Conservation (phyloP, 2,329 filamentous ascomycete species). For the Alternaria infectoria region DNA sequence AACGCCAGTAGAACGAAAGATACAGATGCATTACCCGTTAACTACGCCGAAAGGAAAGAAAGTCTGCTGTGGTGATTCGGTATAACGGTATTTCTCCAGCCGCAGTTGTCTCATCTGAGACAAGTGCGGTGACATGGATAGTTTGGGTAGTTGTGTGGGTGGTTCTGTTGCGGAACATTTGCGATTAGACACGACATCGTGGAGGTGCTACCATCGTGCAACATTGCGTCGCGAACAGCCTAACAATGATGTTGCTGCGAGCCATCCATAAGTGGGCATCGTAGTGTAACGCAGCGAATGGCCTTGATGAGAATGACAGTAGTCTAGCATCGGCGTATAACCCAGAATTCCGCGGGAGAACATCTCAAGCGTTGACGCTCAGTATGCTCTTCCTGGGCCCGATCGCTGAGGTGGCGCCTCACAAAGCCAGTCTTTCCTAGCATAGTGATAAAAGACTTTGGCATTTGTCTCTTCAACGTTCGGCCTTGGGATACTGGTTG, state of each 20-base stretch:
- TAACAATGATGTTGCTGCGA: background rate
- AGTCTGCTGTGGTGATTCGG: background rate
- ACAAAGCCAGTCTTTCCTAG: constrained; percentile 3
- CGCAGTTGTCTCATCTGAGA: background rate
- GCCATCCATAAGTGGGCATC: background rate
- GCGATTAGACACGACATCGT: background rate
- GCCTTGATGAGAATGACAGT: background rate
- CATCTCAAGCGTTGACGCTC: background rate
- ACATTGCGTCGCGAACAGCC: background rate
- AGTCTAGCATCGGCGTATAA: background rate
- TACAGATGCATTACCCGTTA: background rate
- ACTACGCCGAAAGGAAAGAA: background rate
- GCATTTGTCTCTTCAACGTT: constrained; percentile 46
- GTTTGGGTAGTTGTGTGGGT: background rate
- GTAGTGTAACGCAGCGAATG: background rate
- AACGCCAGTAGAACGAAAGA: background rate
- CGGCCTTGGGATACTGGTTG: constrained; percentile 53
- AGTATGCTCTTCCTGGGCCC: background rate
- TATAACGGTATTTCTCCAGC: background rate
- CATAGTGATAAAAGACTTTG: constrained; percentile 8
- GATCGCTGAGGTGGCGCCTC: background rate
- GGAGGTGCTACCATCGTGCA: background rate
- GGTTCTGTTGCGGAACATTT: background rate
- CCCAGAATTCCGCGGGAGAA: background rate
- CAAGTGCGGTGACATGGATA: background rate